Evolutionary conservation across 2,329 filamentous ascomycete genomes (phyloP).

Genomic region (Lachnellula subtilissima): DNA sequence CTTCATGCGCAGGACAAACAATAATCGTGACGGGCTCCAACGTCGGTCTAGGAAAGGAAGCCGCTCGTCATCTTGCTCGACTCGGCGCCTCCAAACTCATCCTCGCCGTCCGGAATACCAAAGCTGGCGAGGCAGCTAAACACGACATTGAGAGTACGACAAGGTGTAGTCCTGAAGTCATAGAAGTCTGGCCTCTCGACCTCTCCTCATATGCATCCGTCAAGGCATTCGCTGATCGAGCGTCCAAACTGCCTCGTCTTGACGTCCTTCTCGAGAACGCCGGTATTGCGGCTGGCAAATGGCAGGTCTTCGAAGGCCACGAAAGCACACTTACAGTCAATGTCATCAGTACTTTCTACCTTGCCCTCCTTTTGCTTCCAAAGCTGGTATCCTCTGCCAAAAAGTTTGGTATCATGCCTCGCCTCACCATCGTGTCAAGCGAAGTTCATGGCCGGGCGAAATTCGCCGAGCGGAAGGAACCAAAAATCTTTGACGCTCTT

Average conservation of each 20-base stretch:
- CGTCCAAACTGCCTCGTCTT: constrained; percentile 5
- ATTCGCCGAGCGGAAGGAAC: not conserved
- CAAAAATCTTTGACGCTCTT: constrained; percentile 2
- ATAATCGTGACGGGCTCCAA: constrained; percentile 40
- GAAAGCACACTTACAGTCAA: constrained; percentile 44
- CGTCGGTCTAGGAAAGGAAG: constrained; percentile 36
- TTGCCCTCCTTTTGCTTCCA: constrained; percentile 41
- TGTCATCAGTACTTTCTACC: constrained; percentile 42
- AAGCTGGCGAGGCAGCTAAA: constrained; percentile 40
- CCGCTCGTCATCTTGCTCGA: constrained; percentile 32
- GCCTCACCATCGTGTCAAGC: constrained; percentile 11
- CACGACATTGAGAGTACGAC: constrained; percentile 30
- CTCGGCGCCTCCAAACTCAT: constrained; percentile 34
- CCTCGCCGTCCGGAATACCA: constrained; percentile 34
- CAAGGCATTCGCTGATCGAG: constrained; percentile 8
- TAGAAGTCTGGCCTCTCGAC: constrained; percentile 18
- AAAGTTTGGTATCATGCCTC: not conserved
- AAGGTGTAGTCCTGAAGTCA: constrained; percentile 1
- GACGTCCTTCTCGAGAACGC: constrained; percentile 14
- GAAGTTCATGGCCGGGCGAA: not conserved
- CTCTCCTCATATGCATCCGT: constrained; percentile 10
- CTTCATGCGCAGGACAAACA: constrained; percentile 21
- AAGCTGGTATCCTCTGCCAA: constrained; percentile 34
- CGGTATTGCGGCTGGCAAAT: constrained; percentile 8
- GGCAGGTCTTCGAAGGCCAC: constrained; percentile 29